Evolutionary conservation across 345 rosid species (phyloP).

Genomic region (Trapa bicornis): DNA sequence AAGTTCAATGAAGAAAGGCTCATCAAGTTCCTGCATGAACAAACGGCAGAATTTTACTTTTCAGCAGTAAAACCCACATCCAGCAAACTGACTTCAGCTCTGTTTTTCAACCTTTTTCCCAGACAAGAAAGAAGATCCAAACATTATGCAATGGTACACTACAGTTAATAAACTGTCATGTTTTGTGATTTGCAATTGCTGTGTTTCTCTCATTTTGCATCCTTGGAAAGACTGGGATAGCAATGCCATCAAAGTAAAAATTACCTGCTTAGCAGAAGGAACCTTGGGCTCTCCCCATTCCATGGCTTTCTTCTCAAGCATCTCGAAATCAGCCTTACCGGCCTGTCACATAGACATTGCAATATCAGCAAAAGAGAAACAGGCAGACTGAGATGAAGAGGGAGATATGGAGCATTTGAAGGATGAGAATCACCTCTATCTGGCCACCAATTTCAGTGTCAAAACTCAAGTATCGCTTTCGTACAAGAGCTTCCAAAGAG

Average conservation of each 20-base stretch:
- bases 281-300: constrained; percentile 90
- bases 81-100: not conserved
- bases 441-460: constrained; percentile 52
- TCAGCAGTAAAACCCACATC: too few species aligned
- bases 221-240: not conserved
- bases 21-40: constrained; percentile 72
- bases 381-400: not conserved
- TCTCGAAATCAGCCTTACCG: constrained; percentile 72
- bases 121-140: too few species aligned
- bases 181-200: too few species aligned
- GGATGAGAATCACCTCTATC: constrained; percentile 35
- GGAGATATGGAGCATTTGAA: not conserved
- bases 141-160: too few species aligned
- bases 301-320: constrained; percentile 72
- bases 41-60: not conserved
- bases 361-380: not conserved
- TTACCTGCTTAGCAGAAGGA: constrained; percentile 87
- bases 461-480: constrained; percentile 65
- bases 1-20: constrained; percentile 6
- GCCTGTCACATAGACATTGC: constrained; percentile 26
- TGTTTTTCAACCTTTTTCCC: too few species aligned
- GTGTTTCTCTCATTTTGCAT: too few species aligned
- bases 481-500: constrained; percentile 44
- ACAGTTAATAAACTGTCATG: too few species aligned
- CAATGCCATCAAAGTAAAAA: too few species aligned